Evolutionary conservation across 1,284 basidiomycete species (phyloP).

Genomic region (Trametes sp.): DNA sequence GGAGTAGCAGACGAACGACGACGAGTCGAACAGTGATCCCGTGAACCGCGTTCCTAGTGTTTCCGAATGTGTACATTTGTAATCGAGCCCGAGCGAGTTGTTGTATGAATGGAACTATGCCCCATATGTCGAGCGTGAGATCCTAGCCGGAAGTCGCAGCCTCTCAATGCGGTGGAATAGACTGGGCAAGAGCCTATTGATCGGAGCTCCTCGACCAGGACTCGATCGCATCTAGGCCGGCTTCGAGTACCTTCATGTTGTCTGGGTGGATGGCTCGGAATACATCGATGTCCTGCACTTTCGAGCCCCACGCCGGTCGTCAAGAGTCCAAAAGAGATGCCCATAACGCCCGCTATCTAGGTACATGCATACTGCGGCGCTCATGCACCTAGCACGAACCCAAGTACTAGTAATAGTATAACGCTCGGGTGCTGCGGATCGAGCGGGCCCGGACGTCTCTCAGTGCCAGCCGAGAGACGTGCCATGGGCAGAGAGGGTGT

Average conservation of each 20-base stretch:
- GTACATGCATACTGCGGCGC: conserved; percentile 20
- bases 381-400: background rate
- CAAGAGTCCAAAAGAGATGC: background rate
- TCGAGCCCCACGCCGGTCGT: background rate
- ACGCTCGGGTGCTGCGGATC: background rate
- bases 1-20: background rate
- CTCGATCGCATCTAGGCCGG: too few species aligned
- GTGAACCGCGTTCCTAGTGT: background rate
- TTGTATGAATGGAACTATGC: conserved; percentile 4
- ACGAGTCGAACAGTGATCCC: background rate
- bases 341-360: conserved; percentile 18
- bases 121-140: background rate
- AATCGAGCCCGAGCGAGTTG: background rate
- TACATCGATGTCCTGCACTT: too few species aligned
- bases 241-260: too few species aligned
- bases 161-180: background rate
- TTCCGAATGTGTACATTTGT: background rate
- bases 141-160: background rate
- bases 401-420: background rate
- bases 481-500: background rate
- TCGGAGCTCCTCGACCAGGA: too few species aligned
- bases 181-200: too few species aligned
- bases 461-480: conserved; percentile 9
- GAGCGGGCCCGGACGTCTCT: background rate
- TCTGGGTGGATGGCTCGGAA: too few species aligned